These are phyloP conservation scores for Lasiodiplodia gonubiensis DNA, from an alignment of 2,329 filamentous ascomycete species.

Conservation along the genomic window DNA sequence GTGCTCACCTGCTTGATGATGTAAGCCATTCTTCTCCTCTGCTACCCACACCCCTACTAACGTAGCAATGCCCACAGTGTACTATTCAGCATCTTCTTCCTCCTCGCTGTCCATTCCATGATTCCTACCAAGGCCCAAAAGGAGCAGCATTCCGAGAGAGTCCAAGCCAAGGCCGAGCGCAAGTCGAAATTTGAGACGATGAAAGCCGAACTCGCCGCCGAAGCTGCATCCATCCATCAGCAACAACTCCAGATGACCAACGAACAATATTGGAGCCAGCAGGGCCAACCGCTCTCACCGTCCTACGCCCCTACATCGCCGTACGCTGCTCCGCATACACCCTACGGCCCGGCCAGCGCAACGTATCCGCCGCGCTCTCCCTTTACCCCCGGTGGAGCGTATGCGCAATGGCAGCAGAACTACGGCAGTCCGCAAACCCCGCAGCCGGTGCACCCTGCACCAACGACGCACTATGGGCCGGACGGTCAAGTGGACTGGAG, in stretches of 20 bases:
- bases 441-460: background rate
- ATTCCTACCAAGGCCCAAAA: slow-evolving; percentile 49
- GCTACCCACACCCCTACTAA: slow-evolving; percentile 25
- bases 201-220: slow-evolving; percentile 41
- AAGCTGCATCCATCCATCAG: slow-evolving; percentile 14
- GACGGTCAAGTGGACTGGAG: slow-evolving; percentile 25
- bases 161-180: slow-evolving; percentile 22
- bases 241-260: slow-evolving; percentile 18
- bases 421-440: slow-evolving; percentile 30
- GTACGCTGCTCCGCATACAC: slow-evolving; percentile 6
- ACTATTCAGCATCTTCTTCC: slow-evolving; percentile 65
- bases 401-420: slow-evolving; percentile 50
- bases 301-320: slow-evolving; percentile 10
- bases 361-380: slow-evolving; percentile 30
- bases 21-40: slow-evolving; percentile 55
- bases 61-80: slow-evolving; percentile 47
- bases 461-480: slow-evolving; percentile 14
- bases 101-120: slow-evolving; percentile 63
- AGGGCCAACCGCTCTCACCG: slow-evolving; percentile 16
- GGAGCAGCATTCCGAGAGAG: slow-evolving; percentile 35
- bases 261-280: slow-evolving; percentile 26
- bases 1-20: slow-evolving; percentile 70
- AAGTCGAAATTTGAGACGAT: slow-evolving; percentile 44
- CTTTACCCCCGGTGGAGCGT: slow-evolving; percentile 41
- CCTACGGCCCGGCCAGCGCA: slow-evolving; percentile 13